Conservation (phyloP, 1,139 yeast species). For the Yamadazyma aaseri region DNA sequence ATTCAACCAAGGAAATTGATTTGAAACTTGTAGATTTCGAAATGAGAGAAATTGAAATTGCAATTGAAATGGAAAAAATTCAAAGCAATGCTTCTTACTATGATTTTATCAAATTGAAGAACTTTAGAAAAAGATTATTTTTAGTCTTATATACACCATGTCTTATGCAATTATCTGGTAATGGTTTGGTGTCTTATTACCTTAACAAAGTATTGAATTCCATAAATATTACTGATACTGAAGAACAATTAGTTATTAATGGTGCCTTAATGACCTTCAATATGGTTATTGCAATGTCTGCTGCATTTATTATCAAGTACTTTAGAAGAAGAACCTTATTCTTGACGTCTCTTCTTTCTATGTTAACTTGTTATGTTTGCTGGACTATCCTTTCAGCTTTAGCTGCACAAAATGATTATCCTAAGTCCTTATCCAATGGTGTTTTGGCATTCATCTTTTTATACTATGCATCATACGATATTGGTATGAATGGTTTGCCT, state of each 20-base stretch:
- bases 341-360: conserved; percentile 29
- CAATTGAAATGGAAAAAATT: conserved; percentile 32
- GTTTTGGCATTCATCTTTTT: conserved; percentile 46
- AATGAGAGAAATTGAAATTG: conserved; percentile 41
- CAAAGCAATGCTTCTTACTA: conserved; percentile 25
- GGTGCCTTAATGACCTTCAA: conserved; percentile 43
- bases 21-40: conserved; percentile 41
- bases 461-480: conserved; percentile 34
- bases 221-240: conserved; percentile 45
- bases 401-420: conserved; percentile 33
- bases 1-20: conserved; percentile 26
- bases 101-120: conserved; percentile 33
- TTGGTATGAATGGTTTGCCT: conserved; percentile 41
- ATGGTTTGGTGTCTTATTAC: conserved; percentile 51
- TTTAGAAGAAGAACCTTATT: conserved; percentile 48
- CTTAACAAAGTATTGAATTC: conserved; percentile 45
- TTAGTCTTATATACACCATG: conserved; percentile 30
- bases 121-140: conserved; percentile 45
- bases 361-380: conserved; percentile 36
- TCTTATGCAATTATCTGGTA: conserved; percentile 50
- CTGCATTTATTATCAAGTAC: conserved; percentile 27
- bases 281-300: conserved; percentile 30
- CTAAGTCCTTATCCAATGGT: conserved; percentile 34
- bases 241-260: conserved; percentile 45
- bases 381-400: conserved; percentile 38